These are phyloP conservation scores for Citrus inodora DNA, from an alignment of 345 rosid genomes.

Conservation along the genomic window DNA sequence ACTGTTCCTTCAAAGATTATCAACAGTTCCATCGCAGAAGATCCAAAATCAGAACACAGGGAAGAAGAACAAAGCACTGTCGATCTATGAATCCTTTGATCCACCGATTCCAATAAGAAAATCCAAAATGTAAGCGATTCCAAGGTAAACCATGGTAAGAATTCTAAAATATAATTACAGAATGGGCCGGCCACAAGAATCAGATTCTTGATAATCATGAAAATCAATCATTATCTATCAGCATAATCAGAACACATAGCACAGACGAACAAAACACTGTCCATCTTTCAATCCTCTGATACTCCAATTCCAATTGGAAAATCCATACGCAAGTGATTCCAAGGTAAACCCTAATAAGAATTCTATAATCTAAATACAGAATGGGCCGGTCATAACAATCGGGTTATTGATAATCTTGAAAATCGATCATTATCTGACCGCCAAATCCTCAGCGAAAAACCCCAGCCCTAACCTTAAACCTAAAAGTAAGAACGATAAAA, in stretches of 20 bases:
- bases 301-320: not conserved
- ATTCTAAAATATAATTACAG: not conserved
- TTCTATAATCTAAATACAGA: not conserved
- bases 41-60: not conserved
- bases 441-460: not conserved
- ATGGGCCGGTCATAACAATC: not conserved
- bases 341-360: not conserved
- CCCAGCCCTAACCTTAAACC: not conserved
- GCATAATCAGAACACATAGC: not conserved
- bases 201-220: not conserved
- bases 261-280: not conserved
- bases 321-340: not conserved
- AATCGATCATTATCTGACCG: not conserved
- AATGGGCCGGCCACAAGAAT: not conserved
- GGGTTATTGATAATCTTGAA: too few relatives aligned
- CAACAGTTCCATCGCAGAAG: not conserved
- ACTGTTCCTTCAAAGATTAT: slow-evolving; percentile 1
- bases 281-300: not conserved
- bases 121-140: not conserved
- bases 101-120: not conserved
- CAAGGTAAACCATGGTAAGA: not conserved
- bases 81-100: not conserved
- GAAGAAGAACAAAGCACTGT: not conserved
- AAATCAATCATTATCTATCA: too few relatives aligned
- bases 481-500: not conserved